Evolutionary conservation across 768 basidiomycete genomes (phyloP), one percentile per base, ranked within the genome.

Genomic region (Hirschioporus abietinus): DNA sequence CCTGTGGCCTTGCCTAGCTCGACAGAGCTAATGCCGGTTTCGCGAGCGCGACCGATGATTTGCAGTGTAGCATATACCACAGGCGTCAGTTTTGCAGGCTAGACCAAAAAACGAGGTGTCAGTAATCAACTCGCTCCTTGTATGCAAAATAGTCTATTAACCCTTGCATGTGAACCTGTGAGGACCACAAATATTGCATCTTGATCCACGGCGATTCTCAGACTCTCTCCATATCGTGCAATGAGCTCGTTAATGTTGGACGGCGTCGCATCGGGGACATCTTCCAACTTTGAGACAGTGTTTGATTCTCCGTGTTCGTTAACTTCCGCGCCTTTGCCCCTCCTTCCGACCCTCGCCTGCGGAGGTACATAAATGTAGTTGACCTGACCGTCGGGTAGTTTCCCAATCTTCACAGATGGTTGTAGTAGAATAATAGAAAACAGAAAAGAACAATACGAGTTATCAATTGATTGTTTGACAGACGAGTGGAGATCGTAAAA

Each of bases 41-140:
- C 89, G 67, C 93, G 80, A 1, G 90, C 91, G 42, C 91, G 84
- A n/a, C 92, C 89, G 70, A 96, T 87, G 59, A 93, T 80, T 73
- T 95, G 93, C 17, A 96, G 83, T 6, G 89, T 87, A 18, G 87
- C 86, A 74, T 94, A 96, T 1, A 95, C 91, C 87, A 91, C 90
- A 0, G 90, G 88, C 62, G 88, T 93, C 70, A 96, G 78, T 75
- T 91, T 93, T 0, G 90, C 79, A 59, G 89, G 87, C 93, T 95
- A 70, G 0, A 64, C 66, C 42, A 64, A 24, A 52, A 26, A 35
- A 68, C 23, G 65, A n/a, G n/a, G 63, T 72, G 52, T 67, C 71
- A 71, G 58, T 60, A 52, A 18, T 20, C 25, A 9, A 23, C 17
- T 27, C 8, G 35, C 66, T 34, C 25, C 10, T 3, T 6, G 25